Evolutionary conservation across 2,329 filamentous ascomycete genomes (phyloP).

Genomic region (Hymenoscyphus linearis): DNA sequence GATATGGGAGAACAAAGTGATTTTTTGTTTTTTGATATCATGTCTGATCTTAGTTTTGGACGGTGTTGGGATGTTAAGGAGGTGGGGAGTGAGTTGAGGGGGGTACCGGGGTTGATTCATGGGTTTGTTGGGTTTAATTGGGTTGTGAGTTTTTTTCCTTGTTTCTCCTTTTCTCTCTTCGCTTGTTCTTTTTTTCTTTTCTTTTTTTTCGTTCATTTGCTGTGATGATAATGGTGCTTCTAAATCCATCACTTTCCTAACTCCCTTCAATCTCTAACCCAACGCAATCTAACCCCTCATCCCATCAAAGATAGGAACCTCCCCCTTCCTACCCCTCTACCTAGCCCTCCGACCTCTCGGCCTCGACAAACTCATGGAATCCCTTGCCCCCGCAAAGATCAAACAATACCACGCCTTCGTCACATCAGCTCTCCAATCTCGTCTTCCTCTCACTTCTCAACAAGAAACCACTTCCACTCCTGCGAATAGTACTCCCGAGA

Average conservation of each 20-base stretch:
- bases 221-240: no score
- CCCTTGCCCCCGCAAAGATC: background rate
- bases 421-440: background rate
- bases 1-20: background rate
- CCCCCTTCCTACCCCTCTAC: background rate
- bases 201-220: no score
- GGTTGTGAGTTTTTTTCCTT: background rate
- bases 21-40: background rate
- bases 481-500: no score
- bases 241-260: no score
- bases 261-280: no score
- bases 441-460: background rate
- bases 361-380: background rate
- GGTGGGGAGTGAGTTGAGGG: background rate
- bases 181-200: background rate
- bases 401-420: background rate
- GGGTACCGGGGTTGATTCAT: background rate
- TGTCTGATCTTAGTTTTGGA: background rate
- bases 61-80: background rate
- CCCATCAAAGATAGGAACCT: background rate
- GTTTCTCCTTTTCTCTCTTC: no score
- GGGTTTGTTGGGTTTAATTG: background rate
- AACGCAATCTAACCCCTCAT: background rate
- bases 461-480: background rate
- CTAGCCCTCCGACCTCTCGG: background rate